Evolutionary conservation across 768 basidiomycete species (phyloP).

Genomic region (Mycena kentingensis): DNA sequence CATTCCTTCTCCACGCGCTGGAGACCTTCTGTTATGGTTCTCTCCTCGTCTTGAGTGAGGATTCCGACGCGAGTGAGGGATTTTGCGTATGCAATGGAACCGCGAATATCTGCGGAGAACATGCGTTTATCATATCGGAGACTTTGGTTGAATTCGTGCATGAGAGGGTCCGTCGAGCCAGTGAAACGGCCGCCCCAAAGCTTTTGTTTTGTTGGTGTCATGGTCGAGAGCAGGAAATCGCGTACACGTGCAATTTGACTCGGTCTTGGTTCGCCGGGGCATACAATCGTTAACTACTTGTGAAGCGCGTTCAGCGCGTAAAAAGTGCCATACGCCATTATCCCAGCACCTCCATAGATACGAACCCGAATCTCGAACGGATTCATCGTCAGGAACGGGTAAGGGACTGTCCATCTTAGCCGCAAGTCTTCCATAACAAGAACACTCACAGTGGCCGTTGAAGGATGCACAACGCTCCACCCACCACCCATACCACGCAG

Average conservation of each 20-base stretch:
- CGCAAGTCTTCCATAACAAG: slow-evolving; percentile 3
- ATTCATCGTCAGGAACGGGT: slow-evolving; percentile 77
- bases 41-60: slow-evolving; percentile 74
- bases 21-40: slow-evolving; percentile 73
- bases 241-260: too few species aligned
- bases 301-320: slow-evolving; percentile 62
- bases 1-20: slow-evolving; percentile 80
- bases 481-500: slow-evolving; percentile 59
- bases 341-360: slow-evolving; percentile 59
- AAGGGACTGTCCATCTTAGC: slow-evolving; percentile 58
- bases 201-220: slow-evolving; percentile 64
- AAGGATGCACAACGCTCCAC: slow-evolving; percentile 65
- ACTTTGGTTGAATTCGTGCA: slow-evolving; percentile 98
- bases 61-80: slow-evolving; percentile 81
- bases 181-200: slow-evolving; percentile 90
- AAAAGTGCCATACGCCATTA: slow-evolving; percentile 59
- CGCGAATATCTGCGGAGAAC: slow-evolving; percentile 87
- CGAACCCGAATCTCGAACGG: slow-evolving; percentile 49
- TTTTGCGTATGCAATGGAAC: slow-evolving; percentile 96
- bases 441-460: slow-evolving; percentile 63
- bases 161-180: slow-evolving; percentile 86
- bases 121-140: slow-evolving; percentile 93
- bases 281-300: too few species aligned
- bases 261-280: too few species aligned
- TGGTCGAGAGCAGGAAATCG: slow-evolving; percentile 40